phyloP scores from a whole-genome alignment of 495 filamentous ascomycete species.

The Hyaloscypha hepaticicola region DNA sequence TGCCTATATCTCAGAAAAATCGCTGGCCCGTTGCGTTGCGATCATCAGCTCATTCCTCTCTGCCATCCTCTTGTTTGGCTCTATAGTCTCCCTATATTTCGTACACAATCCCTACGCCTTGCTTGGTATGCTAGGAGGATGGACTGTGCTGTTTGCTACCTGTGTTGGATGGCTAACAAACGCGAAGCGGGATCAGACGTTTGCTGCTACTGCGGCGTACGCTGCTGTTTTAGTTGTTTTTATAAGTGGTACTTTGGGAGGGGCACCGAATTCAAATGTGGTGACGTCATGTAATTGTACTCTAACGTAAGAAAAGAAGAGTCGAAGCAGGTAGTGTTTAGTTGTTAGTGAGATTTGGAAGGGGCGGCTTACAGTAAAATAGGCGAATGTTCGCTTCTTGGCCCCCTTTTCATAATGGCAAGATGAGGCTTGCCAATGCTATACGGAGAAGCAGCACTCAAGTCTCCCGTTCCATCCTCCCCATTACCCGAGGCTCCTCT shows the following conservation, averaged over 20 bases:
- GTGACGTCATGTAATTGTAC: no score
- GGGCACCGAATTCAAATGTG: no score
- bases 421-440: no score
- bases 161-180: slow-evolving; percentile 25
- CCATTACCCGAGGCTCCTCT: neutral
- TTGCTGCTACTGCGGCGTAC: no score
- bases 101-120: neutral
- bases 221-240: no score
- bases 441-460: slow-evolving; percentile 5
- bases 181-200: slow-evolving; percentile 28
- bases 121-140: slow-evolving; percentile 1
- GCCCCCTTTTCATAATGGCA: no score
- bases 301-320: no score
- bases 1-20: slow-evolving; percentile 2
- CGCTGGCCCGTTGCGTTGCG: neutral
- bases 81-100: slow-evolving; percentile 13
- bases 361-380: no score
- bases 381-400: no score
- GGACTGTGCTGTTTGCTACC: slow-evolving; percentile 20
- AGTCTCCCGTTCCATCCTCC: neutral
- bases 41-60: slow-evolving; percentile 13
- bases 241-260: neutral
- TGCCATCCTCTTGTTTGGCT: slow-evolving; percentile 7
- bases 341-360: no score
- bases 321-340: no score